Conservation (phyloP, 2,329 filamentous ascomycete genomes). For the Simplicillium aogashimaense region DNA sequence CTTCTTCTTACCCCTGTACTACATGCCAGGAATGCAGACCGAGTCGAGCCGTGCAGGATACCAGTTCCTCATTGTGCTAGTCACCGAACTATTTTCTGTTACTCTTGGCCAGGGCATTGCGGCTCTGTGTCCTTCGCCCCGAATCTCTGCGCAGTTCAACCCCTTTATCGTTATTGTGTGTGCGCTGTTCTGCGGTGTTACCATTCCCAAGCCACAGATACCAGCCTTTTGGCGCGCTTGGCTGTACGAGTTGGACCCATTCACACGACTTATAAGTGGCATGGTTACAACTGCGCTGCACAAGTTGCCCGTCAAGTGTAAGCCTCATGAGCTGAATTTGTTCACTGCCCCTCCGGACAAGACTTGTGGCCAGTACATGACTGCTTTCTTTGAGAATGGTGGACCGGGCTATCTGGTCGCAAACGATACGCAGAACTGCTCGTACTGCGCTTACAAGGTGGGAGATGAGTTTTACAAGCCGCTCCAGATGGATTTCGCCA, state of each 20-base stretch:
- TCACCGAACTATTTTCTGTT: slow-evolving; percentile 78
- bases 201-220: slow-evolving; percentile 69
- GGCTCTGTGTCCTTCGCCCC: slow-evolving; percentile 66
- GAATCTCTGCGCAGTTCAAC: slow-evolving; percentile 71
- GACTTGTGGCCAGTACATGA: slow-evolving; percentile 69
- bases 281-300: slow-evolving; percentile 74
- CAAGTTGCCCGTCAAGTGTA: slow-evolving; percentile 52
- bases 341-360: slow-evolving; percentile 58
- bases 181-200: slow-evolving; percentile 79
- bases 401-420: slow-evolving; percentile 62
- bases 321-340: slow-evolving; percentile 47
- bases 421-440: slow-evolving; percentile 56
- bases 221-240: slow-evolving; percentile 69
- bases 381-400: slow-evolving; percentile 55
- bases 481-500: slow-evolving; percentile 54
- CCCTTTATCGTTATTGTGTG: slow-evolving; percentile 78
- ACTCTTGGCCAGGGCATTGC: slow-evolving; percentile 70
- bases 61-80: slow-evolving; percentile 75
- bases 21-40: slow-evolving; percentile 63
- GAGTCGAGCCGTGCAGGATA: slow-evolving; percentile 63
- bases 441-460: slow-evolving; percentile 73
- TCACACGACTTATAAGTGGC: slow-evolving; percentile 71
- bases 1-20: slow-evolving; percentile 81
- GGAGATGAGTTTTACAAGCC: slow-evolving; percentile 72
- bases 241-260: slow-evolving; percentile 76